phyloP scores from a whole-genome alignment of 2,329 filamentous ascomycete genomes.

The Epichloe sp. region DNA sequence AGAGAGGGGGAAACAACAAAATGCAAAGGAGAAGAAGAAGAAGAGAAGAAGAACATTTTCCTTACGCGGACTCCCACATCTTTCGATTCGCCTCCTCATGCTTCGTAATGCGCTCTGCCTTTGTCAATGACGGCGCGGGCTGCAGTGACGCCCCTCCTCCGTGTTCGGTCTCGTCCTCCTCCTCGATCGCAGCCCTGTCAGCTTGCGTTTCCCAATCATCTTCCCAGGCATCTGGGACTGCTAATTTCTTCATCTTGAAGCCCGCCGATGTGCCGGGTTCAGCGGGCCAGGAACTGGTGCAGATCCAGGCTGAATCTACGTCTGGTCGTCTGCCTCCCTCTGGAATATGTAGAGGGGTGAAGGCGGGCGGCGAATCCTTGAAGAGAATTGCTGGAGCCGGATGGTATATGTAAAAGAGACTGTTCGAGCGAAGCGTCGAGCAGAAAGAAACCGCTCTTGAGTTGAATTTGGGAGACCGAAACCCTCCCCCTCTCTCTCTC shows the following conservation, averaged over 20 bases:
- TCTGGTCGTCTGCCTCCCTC: neutral
- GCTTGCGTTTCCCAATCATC: slow-evolving; percentile 78
- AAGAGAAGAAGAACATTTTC: neutral
- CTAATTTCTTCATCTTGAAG: slow-evolving; percentile 30
- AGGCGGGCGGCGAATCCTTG: too few relatives aligned
- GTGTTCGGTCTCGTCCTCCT: slow-evolving; percentile 20
- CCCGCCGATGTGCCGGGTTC: too few relatives aligned
- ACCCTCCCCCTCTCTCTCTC: too few relatives aligned
- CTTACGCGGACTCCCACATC: slow-evolving; percentile 81
- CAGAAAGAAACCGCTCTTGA: too few relatives aligned
- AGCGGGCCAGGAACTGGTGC: too few relatives aligned
- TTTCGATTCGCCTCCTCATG: slow-evolving; percentile 76
- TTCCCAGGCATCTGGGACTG: slow-evolving; percentile 69
- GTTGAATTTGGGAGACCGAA: too few relatives aligned
- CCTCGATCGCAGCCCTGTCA: slow-evolving; percentile 37
- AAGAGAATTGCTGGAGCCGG: too few relatives aligned
- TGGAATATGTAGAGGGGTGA: neutral
- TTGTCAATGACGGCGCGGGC: slow-evolving; percentile 37
- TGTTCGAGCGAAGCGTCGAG: too few relatives aligned
- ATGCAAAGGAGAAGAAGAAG: neutral
- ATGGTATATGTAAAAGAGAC: too few relatives aligned
- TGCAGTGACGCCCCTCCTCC: slow-evolving; percentile 2
- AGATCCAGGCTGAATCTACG: too few relatives aligned
- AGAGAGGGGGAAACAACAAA: neutral
- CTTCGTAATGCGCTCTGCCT: slow-evolving; percentile 63